These are phyloP conservation scores for Aspergillus pseudoterreus DNA, from an alignment of 2,329 filamentous ascomycete species.

Conservation along the genomic window DNA sequence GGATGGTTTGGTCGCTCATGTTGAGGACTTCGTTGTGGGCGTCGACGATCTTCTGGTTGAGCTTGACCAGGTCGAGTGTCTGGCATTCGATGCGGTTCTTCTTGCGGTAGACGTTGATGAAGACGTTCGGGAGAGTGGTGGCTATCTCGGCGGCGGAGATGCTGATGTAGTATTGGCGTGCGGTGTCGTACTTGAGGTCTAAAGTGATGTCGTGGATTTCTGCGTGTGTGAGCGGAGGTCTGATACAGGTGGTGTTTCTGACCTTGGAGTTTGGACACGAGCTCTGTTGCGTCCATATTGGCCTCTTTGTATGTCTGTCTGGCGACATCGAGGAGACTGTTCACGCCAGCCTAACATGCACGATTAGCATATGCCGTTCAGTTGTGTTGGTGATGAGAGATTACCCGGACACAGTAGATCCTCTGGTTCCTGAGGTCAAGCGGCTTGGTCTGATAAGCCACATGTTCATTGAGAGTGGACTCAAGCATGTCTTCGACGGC, in stretches of 20 bases:
- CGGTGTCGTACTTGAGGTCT: conserved; percentile 70
- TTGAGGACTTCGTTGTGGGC: conserved; percentile 79
- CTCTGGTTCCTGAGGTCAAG: conserved; percentile 86
- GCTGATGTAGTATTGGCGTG: conserved; percentile 75
- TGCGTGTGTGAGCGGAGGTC: conserved; percentile 29
- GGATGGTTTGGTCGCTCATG: conserved; percentile 74
- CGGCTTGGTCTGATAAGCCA: conserved; percentile 71
- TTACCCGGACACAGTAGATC: conserved; percentile 78
- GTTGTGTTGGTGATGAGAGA: background rate
- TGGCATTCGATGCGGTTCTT: conserved; percentile 81
- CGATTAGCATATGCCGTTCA: conserved; percentile 13
- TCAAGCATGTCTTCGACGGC: conserved; percentile 64
- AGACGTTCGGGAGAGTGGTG: conserved; percentile 56
- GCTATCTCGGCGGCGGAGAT: conserved; percentile 62
- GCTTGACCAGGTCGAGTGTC: conserved; percentile 77
- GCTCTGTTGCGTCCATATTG: conserved; percentile 70
- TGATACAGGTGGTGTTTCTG: conserved; percentile 12
- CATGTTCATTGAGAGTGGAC: conserved; percentile 73
- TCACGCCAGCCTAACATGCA: conserved; percentile 63
- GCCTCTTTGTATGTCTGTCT: conserved; percentile 87
- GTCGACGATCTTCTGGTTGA: conserved; percentile 72
- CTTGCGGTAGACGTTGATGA: conserved; percentile 73
- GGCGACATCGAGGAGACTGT: conserved; percentile 82
- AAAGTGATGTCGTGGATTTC: conserved; percentile 57
- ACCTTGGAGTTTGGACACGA: conserved; percentile 67